A percentile compares a stretch with the other conserved stretches of the same genome.
These are phyloP conservation scores for Salix exigua DNA, from an alignment of 345 rosid genomes.

Conservation along the genomic window DNA sequence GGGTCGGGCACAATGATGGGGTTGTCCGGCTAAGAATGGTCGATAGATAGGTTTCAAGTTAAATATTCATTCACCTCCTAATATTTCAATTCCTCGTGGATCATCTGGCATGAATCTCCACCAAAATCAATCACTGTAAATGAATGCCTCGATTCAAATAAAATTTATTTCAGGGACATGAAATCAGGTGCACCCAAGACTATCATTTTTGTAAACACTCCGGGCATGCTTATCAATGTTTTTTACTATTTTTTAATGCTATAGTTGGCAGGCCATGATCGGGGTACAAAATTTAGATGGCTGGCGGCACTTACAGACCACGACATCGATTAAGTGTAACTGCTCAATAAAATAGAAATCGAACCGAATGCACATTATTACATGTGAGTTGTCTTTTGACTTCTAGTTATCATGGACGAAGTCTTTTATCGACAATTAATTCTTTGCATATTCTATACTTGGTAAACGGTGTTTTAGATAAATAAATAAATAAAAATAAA, in stretches of 20 bases:
- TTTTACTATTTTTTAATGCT: background rate
- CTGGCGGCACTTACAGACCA: background rate
- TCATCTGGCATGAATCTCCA: background rate
- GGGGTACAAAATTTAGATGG: background rate
- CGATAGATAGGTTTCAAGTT: background rate
- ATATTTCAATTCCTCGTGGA: background rate
- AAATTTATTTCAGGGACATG: too few relatives aligned
- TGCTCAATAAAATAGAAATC: too few relatives aligned
- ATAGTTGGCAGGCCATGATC: constrained; percentile 1
- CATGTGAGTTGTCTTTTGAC: background rate
- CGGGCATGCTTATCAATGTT: background rate
- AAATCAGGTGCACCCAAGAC: too few relatives aligned
- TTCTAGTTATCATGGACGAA: background rate
- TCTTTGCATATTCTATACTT: background rate
- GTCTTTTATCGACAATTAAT: background rate
- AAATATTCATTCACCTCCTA: too few relatives aligned
- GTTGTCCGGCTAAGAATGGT: background rate
- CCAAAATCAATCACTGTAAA: background rate
- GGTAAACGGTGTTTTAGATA: background rate
- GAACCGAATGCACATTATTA: background rate
- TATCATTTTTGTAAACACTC: background rate
- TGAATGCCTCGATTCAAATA: too few relatives aligned
- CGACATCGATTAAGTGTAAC: background rate
- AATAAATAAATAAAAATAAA: too few relatives aligned
- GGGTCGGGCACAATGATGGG: background rate